Conservation (phyloP, 495 filamentous ascomycete genomes). For the Recurvomyces mirabilis region DNA sequence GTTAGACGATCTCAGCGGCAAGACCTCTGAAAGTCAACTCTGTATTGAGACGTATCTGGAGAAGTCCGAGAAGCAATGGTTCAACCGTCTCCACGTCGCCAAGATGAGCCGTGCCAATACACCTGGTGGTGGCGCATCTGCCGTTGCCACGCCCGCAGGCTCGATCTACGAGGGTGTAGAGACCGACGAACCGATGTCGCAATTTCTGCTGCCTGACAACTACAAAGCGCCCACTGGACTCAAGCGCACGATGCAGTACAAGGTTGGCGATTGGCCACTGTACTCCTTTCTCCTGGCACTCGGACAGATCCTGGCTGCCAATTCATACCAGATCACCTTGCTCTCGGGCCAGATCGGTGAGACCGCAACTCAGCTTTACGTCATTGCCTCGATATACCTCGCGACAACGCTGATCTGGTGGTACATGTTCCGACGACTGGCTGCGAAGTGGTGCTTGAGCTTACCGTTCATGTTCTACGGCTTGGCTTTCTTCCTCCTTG, state of each 20-base stretch:
- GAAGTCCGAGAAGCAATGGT: slow-evolving; percentile 56
- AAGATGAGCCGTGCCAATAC: slow-evolving; percentile 29
- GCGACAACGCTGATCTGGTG: slow-evolving; percentile 52
- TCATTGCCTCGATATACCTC: slow-evolving; percentile 52
- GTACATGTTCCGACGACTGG: slow-evolving; percentile 44
- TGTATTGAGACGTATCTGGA: slow-evolving; percentile 54
- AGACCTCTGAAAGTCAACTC: slow-evolving; percentile 42
- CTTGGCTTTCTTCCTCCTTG: slow-evolving; percentile 51
- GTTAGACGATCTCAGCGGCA: slow-evolving; percentile 40
- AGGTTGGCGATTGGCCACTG: slow-evolving; percentile 50
- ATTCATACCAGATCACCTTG: slow-evolving; percentile 58
- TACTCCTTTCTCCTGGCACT: slow-evolving; percentile 61
- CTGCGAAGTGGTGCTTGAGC: slow-evolving; percentile 46
- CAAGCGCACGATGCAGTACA: slow-evolving; percentile 34
- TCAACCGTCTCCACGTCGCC: slow-evolving; percentile 44
- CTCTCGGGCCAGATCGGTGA: slow-evolving; percentile 49
- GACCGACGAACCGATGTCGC: slow-evolving; percentile 24
- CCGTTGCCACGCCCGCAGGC: slow-evolving; percentile 9
- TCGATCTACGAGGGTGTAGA: slow-evolving; percentile 14
- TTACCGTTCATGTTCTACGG: slow-evolving; percentile 52
- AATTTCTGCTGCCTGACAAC: slow-evolving; percentile 52
- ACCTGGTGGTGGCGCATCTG: background rate
- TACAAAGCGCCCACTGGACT: slow-evolving; percentile 58
- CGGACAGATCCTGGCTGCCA: slow-evolving; percentile 56
- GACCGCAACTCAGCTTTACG: slow-evolving; percentile 50